These are phyloP conservation scores for Heliamphora pulchella DNA, from an alignment of 179 eudicot species.

Conservation along the genomic window DNA sequence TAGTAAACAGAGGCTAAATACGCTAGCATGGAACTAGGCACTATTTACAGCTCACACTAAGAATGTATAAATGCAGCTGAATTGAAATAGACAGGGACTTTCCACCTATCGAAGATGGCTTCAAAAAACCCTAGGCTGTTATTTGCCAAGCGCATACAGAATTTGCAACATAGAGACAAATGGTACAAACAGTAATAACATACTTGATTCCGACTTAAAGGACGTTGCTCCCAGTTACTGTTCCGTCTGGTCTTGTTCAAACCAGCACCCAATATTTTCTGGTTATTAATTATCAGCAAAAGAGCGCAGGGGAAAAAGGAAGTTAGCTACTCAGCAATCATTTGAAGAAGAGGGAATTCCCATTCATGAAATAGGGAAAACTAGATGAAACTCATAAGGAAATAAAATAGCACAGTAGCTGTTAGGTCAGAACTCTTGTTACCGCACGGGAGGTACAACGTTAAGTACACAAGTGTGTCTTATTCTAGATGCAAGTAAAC, in stretches of 20 bases:
- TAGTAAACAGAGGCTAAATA: not conserved
- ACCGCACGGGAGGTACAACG: not conserved
- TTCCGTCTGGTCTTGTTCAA: slow-evolving; percentile 91
- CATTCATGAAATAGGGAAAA: not conserved
- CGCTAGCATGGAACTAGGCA: not conserved
- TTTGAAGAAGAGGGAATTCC: slow-evolving; percentile 1
- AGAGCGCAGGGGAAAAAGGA: not conserved
- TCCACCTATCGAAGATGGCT: slow-evolving; percentile 6
- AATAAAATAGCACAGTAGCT: slow-evolving; percentile 6
- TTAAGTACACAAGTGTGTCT: not conserved
- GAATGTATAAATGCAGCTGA: not conserved
- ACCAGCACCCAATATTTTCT: slow-evolving; percentile 88
- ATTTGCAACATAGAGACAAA: not conserved
- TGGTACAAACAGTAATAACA: slow-evolving; percentile 8
- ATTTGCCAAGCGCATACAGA: not conserved
- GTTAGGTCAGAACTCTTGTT: not conserved
- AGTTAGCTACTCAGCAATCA: not conserved
- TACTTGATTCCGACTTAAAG: slow-evolving; percentile 76
- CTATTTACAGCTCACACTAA: not conserved
- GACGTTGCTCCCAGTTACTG: slow-evolving; percentile 96
- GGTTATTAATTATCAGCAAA: slow-evolving; percentile 13
- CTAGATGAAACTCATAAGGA: not conserved
- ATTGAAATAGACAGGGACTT: not conserved
- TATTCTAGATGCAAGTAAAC: not conserved
- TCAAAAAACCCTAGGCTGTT: not conserved